Evolutionary conservation across 1,284 basidiomycete genomes (phyloP).

Genomic region (Cutaneotrichosporon cutaneum): DNA sequence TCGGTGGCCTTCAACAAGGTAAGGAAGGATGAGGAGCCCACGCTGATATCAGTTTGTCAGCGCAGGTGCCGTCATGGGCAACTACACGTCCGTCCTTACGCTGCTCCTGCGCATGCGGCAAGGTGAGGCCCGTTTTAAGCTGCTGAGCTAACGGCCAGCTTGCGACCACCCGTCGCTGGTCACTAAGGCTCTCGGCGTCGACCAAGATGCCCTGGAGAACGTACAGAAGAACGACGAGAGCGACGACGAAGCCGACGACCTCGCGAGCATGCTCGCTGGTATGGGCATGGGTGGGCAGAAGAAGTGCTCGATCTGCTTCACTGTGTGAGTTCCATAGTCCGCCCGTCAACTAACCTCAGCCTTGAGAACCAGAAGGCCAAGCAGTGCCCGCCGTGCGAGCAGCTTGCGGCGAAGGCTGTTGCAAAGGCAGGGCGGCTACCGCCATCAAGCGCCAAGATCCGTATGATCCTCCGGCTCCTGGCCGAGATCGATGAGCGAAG

Average conservation of each 20-base stretch:
- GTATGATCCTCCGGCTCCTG: constrained; percentile 75
- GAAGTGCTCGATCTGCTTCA: constrained; percentile 74
- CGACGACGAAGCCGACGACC: constrained; percentile 68
- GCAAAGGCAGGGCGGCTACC: constrained; percentile 47
- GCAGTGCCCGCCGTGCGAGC: constrained; percentile 62
- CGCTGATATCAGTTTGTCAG: constrained; percentile 56
- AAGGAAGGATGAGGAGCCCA: not conserved
- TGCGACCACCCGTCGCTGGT: constrained; percentile 85
- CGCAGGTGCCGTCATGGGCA: constrained; percentile 59
- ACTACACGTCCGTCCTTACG: constrained; percentile 81
- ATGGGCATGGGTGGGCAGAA: constrained; percentile 61
- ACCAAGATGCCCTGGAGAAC: constrained; percentile 66
- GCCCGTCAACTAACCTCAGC: constrained; percentile 16
- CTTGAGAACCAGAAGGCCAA: constrained; percentile 36
- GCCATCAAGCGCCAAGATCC: constrained; percentile 81
- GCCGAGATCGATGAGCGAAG: constrained; percentile 65
- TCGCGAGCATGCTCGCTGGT: constrained; percentile 71
- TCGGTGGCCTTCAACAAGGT: constrained; percentile 64
- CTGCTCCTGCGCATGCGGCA: constrained; percentile 83
- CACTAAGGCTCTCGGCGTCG: constrained; percentile 67
- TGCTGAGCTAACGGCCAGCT: constrained; percentile 57
- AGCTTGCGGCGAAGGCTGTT: constrained; percentile 1
- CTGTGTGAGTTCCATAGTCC: constrained; percentile 57
- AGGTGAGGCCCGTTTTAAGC: constrained; percentile 62
- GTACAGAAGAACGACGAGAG: constrained; percentile 58